Evolutionary conservation across 352 stramenopile genomes (phyloP), one percentile per base, ranked within the genome.

Genomic region (Pythium oligandrum): DNA sequence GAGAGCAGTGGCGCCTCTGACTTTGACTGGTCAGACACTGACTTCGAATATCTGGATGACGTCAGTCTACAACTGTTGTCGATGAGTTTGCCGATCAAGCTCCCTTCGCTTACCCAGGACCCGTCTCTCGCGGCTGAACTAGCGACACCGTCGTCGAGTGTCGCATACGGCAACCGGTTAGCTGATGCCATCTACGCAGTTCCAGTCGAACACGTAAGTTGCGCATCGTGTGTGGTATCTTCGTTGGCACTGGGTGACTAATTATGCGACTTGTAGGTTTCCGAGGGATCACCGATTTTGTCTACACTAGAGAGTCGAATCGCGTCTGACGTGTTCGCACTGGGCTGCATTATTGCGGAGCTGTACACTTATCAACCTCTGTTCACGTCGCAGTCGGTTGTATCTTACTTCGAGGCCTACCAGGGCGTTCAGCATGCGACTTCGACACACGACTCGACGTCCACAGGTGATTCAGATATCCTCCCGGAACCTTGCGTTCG

Each of bases 301-400:
- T 26, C 17, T 26, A 26, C 0, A 26, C 17, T 80, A 44, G 63
- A 83, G 17, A 62, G 50, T 5, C 61, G 62, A 30, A 61, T 64
- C 53, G 70, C 73, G 11, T 68, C 67, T 1, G 74, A 90, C 45
- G 59, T 75, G 10, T 91, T 92, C 50, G 64, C 75, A 1, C 55
- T 94, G 30, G 83, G 80, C 0, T 90, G 81, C 43, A 60, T 90
- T 31, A 75, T 83, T 35, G 78, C 78, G 0, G 83, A 94, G 56
- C 62, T 92, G 11, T 93, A 88, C 49, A 78, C 68, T 1, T 51
- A 58, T 4, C 48, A 47, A 3, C 75, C 81, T 1, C 56, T 93
- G 4, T 93, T 93, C 51, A 87, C 80, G 6, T 55, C 61, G 7
- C 61, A 53, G 2, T 85, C 73, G 6, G 39, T 88, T 33, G 42